These are phyloP conservation scores for Nannochloris sp. DNA, from an alignment of 139 green algal species.

Conservation along the genomic window DNA sequence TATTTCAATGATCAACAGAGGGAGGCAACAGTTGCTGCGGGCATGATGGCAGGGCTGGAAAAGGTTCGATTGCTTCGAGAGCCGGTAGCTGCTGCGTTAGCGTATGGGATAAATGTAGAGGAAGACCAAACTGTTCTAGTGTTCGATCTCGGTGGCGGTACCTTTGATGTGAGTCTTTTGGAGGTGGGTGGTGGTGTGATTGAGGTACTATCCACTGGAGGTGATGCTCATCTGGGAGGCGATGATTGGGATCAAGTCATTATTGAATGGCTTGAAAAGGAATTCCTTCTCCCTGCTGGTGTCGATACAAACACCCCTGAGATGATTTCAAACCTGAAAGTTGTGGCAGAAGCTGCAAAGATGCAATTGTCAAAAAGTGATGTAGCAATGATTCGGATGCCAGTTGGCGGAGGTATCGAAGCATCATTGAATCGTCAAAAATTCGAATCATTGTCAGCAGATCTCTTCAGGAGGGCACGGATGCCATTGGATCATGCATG, in stretches of 20 bases:
- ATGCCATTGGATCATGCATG: constrained; percentile 66
- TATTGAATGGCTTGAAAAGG: constrained; percentile 41
- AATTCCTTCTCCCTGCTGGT: constrained; percentile 41
- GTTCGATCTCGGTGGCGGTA: constrained; percentile 85
- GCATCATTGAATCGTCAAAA: constrained; percentile 36
- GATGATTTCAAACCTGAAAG: constrained; percentile 42
- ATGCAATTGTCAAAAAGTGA: constrained; percentile 43
- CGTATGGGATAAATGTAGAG: constrained; percentile 72
- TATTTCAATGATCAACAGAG: constrained; percentile 75
- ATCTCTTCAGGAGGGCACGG: constrained; percentile 51
- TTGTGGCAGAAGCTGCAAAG: constrained; percentile 67
- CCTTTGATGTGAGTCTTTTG: constrained; percentile 78
- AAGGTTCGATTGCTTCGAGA: constrained; percentile 71
- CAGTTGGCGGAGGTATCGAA: constrained; percentile 46
- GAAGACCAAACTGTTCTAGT: constrained; percentile 77
- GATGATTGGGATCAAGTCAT: constrained; percentile 78
- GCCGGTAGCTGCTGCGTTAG: constrained; percentile 76
- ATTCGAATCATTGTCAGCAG: constrained; percentile 51
- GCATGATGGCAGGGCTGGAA: constrained; percentile 65
- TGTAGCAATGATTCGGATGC: constrained; percentile 47
- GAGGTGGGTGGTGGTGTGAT: constrained; percentile 73
- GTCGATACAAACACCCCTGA: constrained; percentile 18
- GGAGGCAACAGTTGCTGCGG: constrained; percentile 65
- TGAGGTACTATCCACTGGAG: constrained; percentile 78
- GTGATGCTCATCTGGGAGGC: constrained; percentile 71